Conservation (phyloP, 1,284 basidiomycete genomes). For the Ustilago vetiveriae region DNA sequence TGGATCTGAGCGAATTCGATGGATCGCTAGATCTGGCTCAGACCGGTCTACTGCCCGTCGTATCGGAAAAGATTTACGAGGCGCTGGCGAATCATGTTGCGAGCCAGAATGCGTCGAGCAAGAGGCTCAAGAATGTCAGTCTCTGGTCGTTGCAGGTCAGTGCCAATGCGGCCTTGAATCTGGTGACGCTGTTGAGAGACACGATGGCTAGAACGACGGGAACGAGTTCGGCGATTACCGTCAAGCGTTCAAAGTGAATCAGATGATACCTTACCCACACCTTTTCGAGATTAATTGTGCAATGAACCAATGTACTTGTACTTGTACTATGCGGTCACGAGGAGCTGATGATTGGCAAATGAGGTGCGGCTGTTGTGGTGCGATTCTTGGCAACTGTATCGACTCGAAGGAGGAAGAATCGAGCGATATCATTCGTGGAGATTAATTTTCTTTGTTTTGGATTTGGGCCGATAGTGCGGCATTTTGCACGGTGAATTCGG, state of each 20-base stretch:
- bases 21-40: slow-evolving; percentile 65
- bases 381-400: too few relatives aligned
- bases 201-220: slow-evolving; percentile 35
- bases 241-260: slow-evolving; percentile 3
- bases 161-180: slow-evolving; percentile 40
- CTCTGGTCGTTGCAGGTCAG: slow-evolving; percentile 58
- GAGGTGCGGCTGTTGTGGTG: too few relatives aligned
- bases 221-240: background rate
- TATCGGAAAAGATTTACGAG: slow-evolving; percentile 65
- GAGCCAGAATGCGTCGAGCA: slow-evolving; percentile 57
- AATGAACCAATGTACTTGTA: background rate
- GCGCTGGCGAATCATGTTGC: slow-evolving; percentile 64
- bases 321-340: too few relatives aligned
- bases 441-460: too few relatives aligned
- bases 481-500: background rate
- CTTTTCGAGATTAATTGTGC: background rate
- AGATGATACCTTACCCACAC: too few relatives aligned
- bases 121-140: slow-evolving; percentile 61
- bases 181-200: slow-evolving; percentile 46
- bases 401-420: too few relatives aligned
- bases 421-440: too few relatives aligned
- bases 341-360: too few relatives aligned
- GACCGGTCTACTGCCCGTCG: slow-evolving; percentile 62
- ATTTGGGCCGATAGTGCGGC: background rate
- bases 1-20: slow-evolving; percentile 66